Conservation (phyloP, 2,329 filamentous ascomycete genomes). For the Pseudomassariella vexata region DNA sequence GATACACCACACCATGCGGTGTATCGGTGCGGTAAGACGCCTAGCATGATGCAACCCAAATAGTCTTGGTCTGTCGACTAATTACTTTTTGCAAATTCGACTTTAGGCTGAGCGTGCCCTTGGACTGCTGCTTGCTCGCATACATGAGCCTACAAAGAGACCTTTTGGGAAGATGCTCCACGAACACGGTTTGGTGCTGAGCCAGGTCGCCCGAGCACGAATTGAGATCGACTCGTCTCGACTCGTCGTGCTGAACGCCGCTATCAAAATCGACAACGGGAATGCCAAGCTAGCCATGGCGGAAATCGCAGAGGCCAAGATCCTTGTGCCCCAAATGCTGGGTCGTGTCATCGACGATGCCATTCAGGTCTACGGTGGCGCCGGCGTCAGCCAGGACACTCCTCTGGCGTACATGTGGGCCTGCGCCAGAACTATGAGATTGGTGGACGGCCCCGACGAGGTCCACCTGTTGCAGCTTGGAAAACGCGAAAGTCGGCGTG, state of each 20-base stretch:
- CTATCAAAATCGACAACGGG: constrained; percentile 37
- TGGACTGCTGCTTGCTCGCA: constrained; percentile 31
- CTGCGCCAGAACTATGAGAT: constrained; percentile 32
- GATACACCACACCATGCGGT: constrained; percentile 36
- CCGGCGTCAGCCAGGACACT: constrained; percentile 34
- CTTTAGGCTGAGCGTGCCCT: constrained; percentile 34
- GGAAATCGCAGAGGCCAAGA: constrained; percentile 36
- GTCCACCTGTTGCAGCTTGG: constrained; percentile 35
- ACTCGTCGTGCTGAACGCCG: constrained; percentile 33
- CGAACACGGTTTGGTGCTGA: constrained; percentile 33
- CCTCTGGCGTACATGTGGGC: constrained; percentile 35
- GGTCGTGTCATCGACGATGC: constrained; percentile 34
- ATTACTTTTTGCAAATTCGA: no score
- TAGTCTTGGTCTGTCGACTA: no score
- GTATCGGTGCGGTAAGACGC: no score
- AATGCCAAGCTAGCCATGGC: no score
- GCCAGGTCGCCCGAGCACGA: constrained; percentile 33
- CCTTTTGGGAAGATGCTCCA: constrained; percentile 32
- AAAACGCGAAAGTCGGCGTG: no score
- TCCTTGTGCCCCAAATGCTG: constrained; percentile 31
- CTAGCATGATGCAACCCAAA: no score
- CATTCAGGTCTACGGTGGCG: constrained; percentile 35
- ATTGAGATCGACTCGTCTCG: constrained; percentile 33
- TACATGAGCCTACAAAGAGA: constrained; percentile 29
- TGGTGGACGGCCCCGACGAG: constrained; percentile 34